Conservation (phyloP, 1,139 yeast species). For the Scheffersomyces insectosa region DNA sequence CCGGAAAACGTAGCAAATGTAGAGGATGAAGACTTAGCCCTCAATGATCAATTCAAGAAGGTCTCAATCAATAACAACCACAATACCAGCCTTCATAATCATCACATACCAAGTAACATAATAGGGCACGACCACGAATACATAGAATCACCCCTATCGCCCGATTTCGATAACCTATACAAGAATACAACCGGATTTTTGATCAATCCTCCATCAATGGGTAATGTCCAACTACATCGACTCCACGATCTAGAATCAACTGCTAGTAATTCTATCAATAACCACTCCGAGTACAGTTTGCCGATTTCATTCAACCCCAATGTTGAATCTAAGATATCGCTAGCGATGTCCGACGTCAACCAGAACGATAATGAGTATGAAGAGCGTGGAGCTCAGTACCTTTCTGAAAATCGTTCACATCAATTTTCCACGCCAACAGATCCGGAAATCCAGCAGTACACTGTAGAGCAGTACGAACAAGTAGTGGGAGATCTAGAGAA, state of each 20-base stretch:
- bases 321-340: slow-evolving; percentile 13
- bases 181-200: not conserved
- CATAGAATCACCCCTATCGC: not conserved
- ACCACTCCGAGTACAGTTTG: slow-evolving; percentile 1
- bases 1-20: too few species aligned
- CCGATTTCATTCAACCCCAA: slow-evolving; percentile 4
- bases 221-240: slow-evolving; percentile 1
- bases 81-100: too few species aligned
- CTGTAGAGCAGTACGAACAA: not conserved
- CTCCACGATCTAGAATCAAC: slow-evolving; percentile 1
- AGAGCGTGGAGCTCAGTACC: not conserved
- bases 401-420: not conserved
- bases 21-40: too few species aligned
- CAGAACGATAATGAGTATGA: not conserved
- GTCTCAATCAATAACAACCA: too few species aligned
- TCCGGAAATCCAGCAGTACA: not conserved
- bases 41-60: too few species aligned
- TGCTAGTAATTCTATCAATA: slow-evolving; percentile 3
- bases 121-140: slow-evolving; percentile 1
- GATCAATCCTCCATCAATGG: not conserved
- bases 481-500: not conserved
- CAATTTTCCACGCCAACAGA: not conserved
- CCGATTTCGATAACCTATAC: slow-evolving; percentile 1
- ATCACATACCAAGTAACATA: not conserved
- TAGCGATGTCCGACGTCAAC: slow-evolving; percentile 12